Evolutionary conservation across 2,329 filamentous ascomycete species (phyloP).

Genomic region (Neonectria hederae): DNA sequence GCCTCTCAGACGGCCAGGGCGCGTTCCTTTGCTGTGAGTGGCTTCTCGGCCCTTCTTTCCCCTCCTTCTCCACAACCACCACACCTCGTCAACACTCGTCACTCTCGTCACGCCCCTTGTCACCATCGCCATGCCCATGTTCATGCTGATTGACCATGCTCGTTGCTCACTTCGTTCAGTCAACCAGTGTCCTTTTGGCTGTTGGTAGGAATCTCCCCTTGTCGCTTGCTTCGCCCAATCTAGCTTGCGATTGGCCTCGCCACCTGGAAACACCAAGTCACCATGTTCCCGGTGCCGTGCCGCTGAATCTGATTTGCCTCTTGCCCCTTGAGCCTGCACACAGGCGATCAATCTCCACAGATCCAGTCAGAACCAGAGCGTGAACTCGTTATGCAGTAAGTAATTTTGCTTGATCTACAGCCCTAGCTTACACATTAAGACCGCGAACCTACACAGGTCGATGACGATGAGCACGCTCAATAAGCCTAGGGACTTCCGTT

Average conservation of each 20-base stretch:
- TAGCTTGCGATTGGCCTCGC: slow-evolving; percentile 24
- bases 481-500: not conserved
- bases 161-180: slow-evolving; percentile 18
- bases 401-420: slow-evolving; percentile 21
- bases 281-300: slow-evolving; percentile 15
- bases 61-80: slow-evolving; percentile 31
- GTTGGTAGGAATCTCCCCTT: slow-evolving; percentile 25
- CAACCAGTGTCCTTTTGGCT: slow-evolving; percentile 16
- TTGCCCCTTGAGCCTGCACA: slow-evolving; percentile 16
- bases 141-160: slow-evolving; percentile 14
- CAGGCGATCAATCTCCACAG: slow-evolving; percentile 24
- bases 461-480: not conserved
- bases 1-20: slow-evolving; percentile 25
- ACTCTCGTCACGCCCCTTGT: slow-evolving; percentile 29
- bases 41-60: slow-evolving; percentile 41
- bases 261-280: slow-evolving; percentile 33
- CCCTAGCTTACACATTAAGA: not conserved
- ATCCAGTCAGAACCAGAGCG: slow-evolving; percentile 29
- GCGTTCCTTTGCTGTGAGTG: slow-evolving; percentile 37
- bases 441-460: not conserved
- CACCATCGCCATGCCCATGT: slow-evolving; percentile 21
- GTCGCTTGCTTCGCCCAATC: slow-evolving; percentile 22
- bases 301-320: slow-evolving; percentile 35
- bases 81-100: slow-evolving; percentile 31
- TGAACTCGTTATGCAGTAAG: slow-evolving; percentile 13